Evolutionary conservation across 2,329 filamentous ascomycete genomes (phyloP).

Genomic region (Trichoderma sp.): DNA sequence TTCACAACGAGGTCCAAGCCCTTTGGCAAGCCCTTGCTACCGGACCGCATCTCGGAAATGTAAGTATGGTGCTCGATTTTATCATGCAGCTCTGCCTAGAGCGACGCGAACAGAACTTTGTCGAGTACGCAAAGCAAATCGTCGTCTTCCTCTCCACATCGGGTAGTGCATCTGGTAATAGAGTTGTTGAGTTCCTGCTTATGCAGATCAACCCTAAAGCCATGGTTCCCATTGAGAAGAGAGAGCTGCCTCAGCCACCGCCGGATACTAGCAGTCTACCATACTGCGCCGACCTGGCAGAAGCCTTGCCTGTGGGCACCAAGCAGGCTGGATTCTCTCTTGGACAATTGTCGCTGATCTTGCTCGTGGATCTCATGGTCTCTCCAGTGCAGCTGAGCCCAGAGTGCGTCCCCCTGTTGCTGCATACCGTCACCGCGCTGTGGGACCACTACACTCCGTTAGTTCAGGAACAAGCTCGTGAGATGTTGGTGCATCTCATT

Average conservation of each 20-base stretch:
- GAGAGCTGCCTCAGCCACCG: slow-evolving; percentile 68
- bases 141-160: slow-evolving; percentile 93
- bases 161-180: slow-evolving; percentile 72
- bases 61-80: slow-evolving; percentile 92
- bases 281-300: slow-evolving; percentile 83
- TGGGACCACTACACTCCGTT: slow-evolving; percentile 97
- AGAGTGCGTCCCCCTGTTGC: slow-evolving; percentile 80
- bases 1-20: slow-evolving; percentile 97
- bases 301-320: slow-evolving; percentile 82
- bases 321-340: slow-evolving; percentile 91
- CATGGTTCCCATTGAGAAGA: slow-evolving; percentile 93
- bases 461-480: slow-evolving; percentile 93
- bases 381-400: slow-evolving; percentile 79
- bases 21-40: slow-evolving; percentile 96
- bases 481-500: slow-evolving; percentile 97
- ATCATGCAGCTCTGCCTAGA: slow-evolving; percentile 94
- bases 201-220: slow-evolving; percentile 90
- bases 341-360: slow-evolving; percentile 88
- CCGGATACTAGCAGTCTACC: slow-evolving; percentile 76
- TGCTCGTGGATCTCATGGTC: slow-evolving; percentile 95
- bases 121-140: slow-evolving; percentile 97
- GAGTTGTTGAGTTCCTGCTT: slow-evolving; percentile 91
- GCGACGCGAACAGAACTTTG: slow-evolving; percentile 94
- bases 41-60: slow-evolving; percentile 89
- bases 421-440: slow-evolving; percentile 89